Evolutionary conservation across 768 basidiomycete genomes (phyloP), one percentile per base, ranked within the genome.

Genomic region (Russula griseocarnosa): DNA sequence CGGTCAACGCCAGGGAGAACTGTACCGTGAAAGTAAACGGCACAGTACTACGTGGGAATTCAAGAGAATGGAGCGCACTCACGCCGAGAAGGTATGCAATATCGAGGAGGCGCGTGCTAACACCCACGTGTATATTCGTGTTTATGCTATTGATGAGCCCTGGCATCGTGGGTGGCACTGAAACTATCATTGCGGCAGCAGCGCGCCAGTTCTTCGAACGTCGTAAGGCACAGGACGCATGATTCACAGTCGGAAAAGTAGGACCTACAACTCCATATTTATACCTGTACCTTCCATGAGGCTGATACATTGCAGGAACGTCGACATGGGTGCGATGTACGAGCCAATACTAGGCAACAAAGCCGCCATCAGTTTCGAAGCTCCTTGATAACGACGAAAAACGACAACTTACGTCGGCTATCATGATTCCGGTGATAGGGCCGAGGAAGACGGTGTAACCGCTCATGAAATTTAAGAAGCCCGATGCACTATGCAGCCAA

Each of bases 231-330:
- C 34, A 32, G 34, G 52, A 40, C 47, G 22, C 47, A 26, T 30
- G 30, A 30, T 6, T n/a, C 26, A 56, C 50, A 22, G 47, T 53
- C 26, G 65, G 50, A 67, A 52, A 62, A n/a, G n/a, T n/a, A n/a
- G n/a, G 28, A 46, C 42, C 65, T 70, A 89, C 32, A n/a, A n/a
- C 92, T 32, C 32, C 92, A 49, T 79, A 79, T 69, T 78, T 84
- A 73, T 93, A 94, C 32, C 32, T 32, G 32, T 32, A 32, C 32
- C 32, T 32, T 32, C 32, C 32, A 32, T 32, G 32, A 32, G 88
- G 90, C 68, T 84, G 80, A 71, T 94, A 96, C 82, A 95, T 87
- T 3, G 88, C 85, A 3, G 90, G 88, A 1, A 94, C 88, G 68
- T 94, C 89, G 42, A 93, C 83, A 47, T 82, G 83, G 42, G 85